Conservation (phyloP, 495 filamentous ascomycete genomes). For the Entonaema liquescens region DNA sequence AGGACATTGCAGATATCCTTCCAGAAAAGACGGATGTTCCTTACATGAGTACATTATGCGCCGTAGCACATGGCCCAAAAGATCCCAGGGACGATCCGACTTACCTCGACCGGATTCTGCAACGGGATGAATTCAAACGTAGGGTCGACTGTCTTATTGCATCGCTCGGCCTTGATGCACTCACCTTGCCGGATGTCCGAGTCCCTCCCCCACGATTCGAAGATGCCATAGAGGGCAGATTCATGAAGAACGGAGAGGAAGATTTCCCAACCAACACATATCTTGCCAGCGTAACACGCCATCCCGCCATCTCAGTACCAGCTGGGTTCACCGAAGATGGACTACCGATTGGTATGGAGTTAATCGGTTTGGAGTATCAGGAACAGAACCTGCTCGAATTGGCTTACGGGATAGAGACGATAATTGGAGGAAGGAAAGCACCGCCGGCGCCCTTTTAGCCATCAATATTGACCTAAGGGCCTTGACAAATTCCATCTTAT, state of each 20-base stretch:
- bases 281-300: conserved; percentile 35
- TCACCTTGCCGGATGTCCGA: conserved; percentile 40
- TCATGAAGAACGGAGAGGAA: conserved; percentile 19
- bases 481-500: background rate
- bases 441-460: conserved; percentile 9
- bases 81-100: conserved; percentile 36
- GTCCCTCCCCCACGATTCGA: conserved; percentile 40
- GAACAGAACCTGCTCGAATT: conserved; percentile 44
- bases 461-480: background rate
- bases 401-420: conserved; percentile 35
- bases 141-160: conserved; percentile 39
- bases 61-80: conserved; percentile 24
- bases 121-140: conserved; percentile 37
- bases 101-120: conserved; percentile 34
- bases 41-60: conserved; percentile 30
- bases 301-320: conserved; percentile 43
- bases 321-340: conserved; percentile 41
- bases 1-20: conserved; percentile 26
- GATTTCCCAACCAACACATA: conserved; percentile 44
- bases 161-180: conserved; percentile 39
- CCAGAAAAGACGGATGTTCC: conserved; percentile 26
- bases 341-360: conserved; percentile 42
- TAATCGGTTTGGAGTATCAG: conserved; percentile 36
- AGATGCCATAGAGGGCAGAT: conserved; percentile 34
- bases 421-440: conserved; percentile 11